Base-by-base conservation (phyloP, 1,139 yeast genomes). In the Hyphopichia burtonii region DNA sequence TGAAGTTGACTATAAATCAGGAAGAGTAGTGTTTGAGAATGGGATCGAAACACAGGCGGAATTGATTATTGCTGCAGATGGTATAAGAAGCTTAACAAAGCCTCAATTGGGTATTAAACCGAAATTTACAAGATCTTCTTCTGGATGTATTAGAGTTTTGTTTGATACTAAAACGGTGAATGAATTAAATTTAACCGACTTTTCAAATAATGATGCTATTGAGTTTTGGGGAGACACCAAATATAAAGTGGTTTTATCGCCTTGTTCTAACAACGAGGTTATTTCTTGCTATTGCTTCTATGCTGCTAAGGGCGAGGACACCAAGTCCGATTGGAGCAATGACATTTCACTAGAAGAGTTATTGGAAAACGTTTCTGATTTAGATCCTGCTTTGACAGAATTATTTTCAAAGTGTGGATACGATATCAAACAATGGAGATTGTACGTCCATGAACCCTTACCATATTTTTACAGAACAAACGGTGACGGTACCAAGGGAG, bases 391-490 rank as follows among this genome's bases (percentile, higher is more conserved):
- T 19, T 48, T 60, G 27, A 36, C 43, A 2, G 59, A 58, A 30
- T 42, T 61, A 10, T 61, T 61, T 44, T 44, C 49, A 8, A 50
- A 53, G 39, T 55, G 59, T 44, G 60, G 63, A 9, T 59, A 56
- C 43, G 65, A 61, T 45, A 58, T 61, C 41, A 61, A 58, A 41
- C 62, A 58, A 46, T 61, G 65, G 65, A 53, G 65, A 41, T 43
- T 60, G 19, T 60, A 60, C 40, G 63, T 58, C 33, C 62, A 60
- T 38, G 53, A 58, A 40, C 63, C 63, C 8, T 53, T 54, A 36
- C 57, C 60, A 4, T 53, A 54, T 39, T 60, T 60, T 48, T 43
- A 49, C 19, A 57, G 50, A 40, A 49, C 52, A 7, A 50, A 44
- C 22, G 27, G 17, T 5, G 43, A 48, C 23, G 49, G 49, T 10